Conservation (phyloP, 2,329 filamentous ascomycete genomes). For the Fusarium acutatum region DNA sequence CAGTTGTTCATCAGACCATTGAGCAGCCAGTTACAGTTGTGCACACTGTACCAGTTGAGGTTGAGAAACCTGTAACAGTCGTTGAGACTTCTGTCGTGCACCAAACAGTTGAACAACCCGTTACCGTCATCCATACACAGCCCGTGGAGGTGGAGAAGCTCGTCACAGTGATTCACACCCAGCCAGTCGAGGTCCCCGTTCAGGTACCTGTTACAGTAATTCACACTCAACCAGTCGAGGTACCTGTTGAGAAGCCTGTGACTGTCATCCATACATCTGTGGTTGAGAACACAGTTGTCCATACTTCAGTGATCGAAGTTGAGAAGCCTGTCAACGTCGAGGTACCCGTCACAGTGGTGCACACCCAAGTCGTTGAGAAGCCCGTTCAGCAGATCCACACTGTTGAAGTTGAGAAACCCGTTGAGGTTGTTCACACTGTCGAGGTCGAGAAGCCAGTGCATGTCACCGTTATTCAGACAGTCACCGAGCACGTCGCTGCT, state of each 20-base stretch:
- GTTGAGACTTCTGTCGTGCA: slow-evolving; percentile 14
- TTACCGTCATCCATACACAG: slow-evolving; percentile 12
- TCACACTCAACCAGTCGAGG: background rate
- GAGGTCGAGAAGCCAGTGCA: slow-evolving; percentile 14
- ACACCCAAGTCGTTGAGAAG: background rate
- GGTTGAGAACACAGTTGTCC: slow-evolving; percentile 7
- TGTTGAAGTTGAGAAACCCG: slow-evolving; percentile 7
- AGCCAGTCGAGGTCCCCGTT: background rate
- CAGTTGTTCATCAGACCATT: background rate
- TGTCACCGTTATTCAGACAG: slow-evolving; percentile 8
- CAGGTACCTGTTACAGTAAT: slow-evolving; percentile 7
- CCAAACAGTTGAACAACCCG: slow-evolving; percentile 2
- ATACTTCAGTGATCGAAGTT: slow-evolving; percentile 9
- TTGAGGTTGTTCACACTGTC: slow-evolving; percentile 19
- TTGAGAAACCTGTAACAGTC: background rate
- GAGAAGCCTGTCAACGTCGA: slow-evolving; percentile 12
- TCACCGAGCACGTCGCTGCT: background rate
- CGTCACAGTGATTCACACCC: slow-evolving; percentile 5
- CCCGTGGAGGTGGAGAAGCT: background rate
- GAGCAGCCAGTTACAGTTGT: background rate
- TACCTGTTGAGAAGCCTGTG: background rate
- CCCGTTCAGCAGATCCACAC: slow-evolving; percentile 2
- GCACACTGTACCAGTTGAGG: background rate
- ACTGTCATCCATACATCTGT: slow-evolving; percentile 21
- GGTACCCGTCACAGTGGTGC: slow-evolving; percentile 1